These are phyloP conservation scores for Coemansia sp. DNA, from an alignment of 192 early-diverging fungal genomes.

Conservation along the genomic window DNA sequence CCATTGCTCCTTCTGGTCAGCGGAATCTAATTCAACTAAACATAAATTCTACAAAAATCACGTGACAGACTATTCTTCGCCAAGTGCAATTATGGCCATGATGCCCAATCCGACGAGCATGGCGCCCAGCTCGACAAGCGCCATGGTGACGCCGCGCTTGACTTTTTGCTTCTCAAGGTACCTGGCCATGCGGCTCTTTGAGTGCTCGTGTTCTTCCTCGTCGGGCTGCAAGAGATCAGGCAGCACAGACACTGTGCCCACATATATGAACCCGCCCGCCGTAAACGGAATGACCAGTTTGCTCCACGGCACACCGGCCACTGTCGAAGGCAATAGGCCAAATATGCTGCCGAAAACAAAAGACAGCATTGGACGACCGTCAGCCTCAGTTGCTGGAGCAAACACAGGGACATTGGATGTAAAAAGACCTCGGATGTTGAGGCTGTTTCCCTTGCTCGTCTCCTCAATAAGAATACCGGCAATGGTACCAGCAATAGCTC, in stretches of 20 bases:
- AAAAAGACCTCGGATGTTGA: conserved; percentile 33
- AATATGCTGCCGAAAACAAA: conserved; percentile 23
- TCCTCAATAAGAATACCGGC: conserved; percentile 78
- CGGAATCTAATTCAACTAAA: not conserved
- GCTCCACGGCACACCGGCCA: conserved; percentile 65
- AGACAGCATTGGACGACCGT: conserved; percentile 12
- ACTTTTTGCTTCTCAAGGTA: conserved; percentile 10
- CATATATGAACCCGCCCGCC: conserved; percentile 84
- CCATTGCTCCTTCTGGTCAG: not conserved
- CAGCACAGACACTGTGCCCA: conserved; percentile 82
- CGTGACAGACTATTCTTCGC: conserved; percentile 55
- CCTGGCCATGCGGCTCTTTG: conserved; percentile 17
- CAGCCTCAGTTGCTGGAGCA: conserved; percentile 13
- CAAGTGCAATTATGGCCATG: conserved; percentile 75
- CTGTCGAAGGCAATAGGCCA: conserved; percentile 34
- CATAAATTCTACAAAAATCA: not conserved
- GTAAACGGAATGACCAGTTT: conserved; percentile 86
- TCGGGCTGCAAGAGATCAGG: conserved; percentile 74
- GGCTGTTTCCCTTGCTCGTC: conserved; percentile 49
- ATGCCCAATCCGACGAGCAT: conserved; percentile 75
- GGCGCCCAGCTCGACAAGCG: conserved; percentile 61
- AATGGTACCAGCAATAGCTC: conserved; percentile 76
- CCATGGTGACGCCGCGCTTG: conserved; percentile 37
- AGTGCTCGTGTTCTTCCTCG: conserved; percentile 43
- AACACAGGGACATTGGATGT: conserved; percentile 35